Evolutionary conservation across 1,139 yeast species (phyloP).

Genomic region (Geotrichum carabidarum): DNA sequence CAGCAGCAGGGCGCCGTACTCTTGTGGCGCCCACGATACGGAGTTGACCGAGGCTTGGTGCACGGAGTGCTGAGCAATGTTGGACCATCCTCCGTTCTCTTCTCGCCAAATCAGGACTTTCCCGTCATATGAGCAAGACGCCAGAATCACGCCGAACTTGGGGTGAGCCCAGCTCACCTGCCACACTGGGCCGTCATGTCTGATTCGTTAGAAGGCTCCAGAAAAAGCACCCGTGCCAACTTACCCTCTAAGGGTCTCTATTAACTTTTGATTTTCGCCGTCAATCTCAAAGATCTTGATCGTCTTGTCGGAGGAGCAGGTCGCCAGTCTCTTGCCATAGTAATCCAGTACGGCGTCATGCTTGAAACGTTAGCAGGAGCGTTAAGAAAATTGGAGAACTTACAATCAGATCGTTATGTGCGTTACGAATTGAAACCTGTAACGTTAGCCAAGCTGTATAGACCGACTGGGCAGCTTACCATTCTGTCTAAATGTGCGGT

Average conservation of each 20-base stretch:
- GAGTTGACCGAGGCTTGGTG: conserved; percentile 94
- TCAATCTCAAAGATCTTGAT: conserved; percentile 89
- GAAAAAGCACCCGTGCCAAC: not conserved
- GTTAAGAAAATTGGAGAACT: conserved; percentile 15
- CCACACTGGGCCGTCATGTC: conserved; percentile 97
- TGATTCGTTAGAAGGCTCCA: not conserved
- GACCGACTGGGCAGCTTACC: not conserved
- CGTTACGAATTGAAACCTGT: conserved; percentile 35
- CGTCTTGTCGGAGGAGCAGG: conserved; percentile 91
- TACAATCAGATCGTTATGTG: conserved; percentile 61
- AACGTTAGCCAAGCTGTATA: not conserved
- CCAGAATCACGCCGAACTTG: conserved; percentile 88
- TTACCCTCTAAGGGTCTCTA: conserved; percentile 69
- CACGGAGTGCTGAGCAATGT: conserved; percentile 77
- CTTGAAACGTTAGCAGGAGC: conserved; percentile 20
- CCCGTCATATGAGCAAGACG: conserved; percentile 94
- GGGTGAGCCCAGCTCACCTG: conserved; percentile 99
- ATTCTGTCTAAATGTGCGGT: not conserved
- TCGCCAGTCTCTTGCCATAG: conserved; percentile 90
- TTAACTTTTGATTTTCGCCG: conserved; percentile 62
- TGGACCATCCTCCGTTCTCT: conserved; percentile 82
- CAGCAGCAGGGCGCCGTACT: conserved; percentile 83
- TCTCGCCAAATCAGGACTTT: conserved; percentile 93
- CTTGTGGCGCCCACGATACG: conserved; percentile 96
- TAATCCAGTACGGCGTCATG: conserved; percentile 96